These are phyloP conservation scores for Chamaecrista fasciculata DNA, from an alignment of 306 rosid genomes.

Conservation along the genomic window DNA sequence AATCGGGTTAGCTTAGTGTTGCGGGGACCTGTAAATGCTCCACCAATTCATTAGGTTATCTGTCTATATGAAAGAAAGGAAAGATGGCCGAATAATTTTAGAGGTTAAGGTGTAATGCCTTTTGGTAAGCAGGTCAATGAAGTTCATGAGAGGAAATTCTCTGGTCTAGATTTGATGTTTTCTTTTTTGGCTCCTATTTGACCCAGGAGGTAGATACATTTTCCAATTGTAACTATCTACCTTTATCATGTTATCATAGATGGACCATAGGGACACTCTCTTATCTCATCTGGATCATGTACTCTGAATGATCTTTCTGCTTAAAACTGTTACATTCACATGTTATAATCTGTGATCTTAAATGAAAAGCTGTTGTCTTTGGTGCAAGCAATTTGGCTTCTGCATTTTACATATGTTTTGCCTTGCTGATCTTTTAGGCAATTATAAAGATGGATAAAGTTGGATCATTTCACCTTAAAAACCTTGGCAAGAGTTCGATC, in stretches of 20 bases:
- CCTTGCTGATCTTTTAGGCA: conserved; percentile 52
- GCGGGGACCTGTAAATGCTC: conserved; percentile 15
- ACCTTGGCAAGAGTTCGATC: conserved; percentile 71
- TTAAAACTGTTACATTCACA: conserved; percentile 11
- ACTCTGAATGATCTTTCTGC: conserved; percentile 12
- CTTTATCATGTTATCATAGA: not conserved
- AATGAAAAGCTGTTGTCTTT: conserved; percentile 9
- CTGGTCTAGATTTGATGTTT: not conserved
- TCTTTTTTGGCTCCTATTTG: not conserved
- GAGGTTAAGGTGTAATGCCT: not conserved
- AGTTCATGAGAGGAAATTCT: not conserved
- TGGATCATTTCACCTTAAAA: conserved; percentile 73
- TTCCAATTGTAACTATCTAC: not conserved
- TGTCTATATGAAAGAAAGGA: not conserved
- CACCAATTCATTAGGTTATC: not conserved
- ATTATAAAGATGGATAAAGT: conserved; percentile 68
- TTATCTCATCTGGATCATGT: not conserved
- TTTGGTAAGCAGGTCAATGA: not conserved
- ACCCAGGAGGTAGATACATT: not conserved
- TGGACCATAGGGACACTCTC: not conserved
- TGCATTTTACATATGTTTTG: not conserved
- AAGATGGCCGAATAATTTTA: not conserved
- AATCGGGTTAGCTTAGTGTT: not conserved
- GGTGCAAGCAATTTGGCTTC: conserved; percentile 24
- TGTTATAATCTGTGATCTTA: not conserved